Evolutionary conservation across 1,139 yeast genomes (phyloP), one percentile per base, ranked within the genome.

Genomic region (Debaryomyces sp.): DNA sequence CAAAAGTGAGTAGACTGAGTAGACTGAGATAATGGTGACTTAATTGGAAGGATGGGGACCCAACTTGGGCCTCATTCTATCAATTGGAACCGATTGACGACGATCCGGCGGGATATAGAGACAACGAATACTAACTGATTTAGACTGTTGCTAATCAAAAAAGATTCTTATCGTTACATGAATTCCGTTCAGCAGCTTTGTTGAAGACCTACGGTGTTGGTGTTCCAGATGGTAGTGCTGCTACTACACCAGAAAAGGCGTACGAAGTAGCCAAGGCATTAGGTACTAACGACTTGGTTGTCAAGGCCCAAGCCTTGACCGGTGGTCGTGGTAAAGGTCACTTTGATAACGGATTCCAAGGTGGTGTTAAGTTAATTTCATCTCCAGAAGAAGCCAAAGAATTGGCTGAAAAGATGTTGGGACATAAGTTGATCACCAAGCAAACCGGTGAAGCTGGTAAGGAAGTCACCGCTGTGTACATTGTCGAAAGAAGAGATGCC

Each of bases 261-360:
- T 89, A 70, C 66, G 80, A 85, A 51, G 85, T 87, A 50, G 98
- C 98, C 58, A 68, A 78, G 60, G 72, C 69, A 45, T 71, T 80
- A 61, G 82, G 85, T 59, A 78, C 89, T 57, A 84, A 84, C 62
- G 96, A 90, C 61, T 78, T 94, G 75, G 98, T 94, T 57, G 83
- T 94, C 71, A 94, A 94, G 80, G 99, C 99, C 52, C 99, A 94
- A 78, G 98, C 96, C 47, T 82, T 95, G 65, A 92, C 99, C 53
- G 99, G 99, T 76, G 99, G 99, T 67, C 87, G 99, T 75, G 99
- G 99, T 77, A 94, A 94, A 74, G 99, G 99, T 56, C 92, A 89
- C 73, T 92, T 94, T 61, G 97, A 91, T 75, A 85, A 85, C 62
- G 99, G 99, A 44, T 84, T 90, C 69, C 87, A 92, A 76, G 96